phyloP scores from a whole-genome alignment of 768 basidiomycete genomes.

The Mycena chlorophos region DNA sequence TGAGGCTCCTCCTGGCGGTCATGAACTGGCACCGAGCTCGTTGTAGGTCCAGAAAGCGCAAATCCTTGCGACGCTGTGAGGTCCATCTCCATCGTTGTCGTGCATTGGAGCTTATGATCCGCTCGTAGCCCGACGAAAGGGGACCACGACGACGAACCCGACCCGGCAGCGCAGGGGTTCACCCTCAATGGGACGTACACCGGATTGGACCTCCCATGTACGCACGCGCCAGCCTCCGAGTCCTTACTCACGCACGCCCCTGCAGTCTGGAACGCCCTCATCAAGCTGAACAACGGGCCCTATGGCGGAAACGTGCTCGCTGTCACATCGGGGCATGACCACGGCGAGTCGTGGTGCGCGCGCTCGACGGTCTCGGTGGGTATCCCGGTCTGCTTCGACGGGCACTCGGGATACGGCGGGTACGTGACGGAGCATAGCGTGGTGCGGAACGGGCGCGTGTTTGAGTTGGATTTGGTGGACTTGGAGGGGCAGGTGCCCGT shows the following conservation, averaged over 20 bases:
- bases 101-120: not conserved
- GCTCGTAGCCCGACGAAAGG: constrained; percentile 13
- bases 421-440: constrained; percentile 18
- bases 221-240: not conserved
- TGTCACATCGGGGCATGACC: constrained; percentile 23
- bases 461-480: constrained; percentile 15
- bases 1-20: not conserved
- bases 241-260: not conserved
- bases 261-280: constrained; percentile 21
- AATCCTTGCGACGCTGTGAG: constrained; percentile 17
- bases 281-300: constrained; percentile 11
- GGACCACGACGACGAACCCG: constrained; percentile 23
- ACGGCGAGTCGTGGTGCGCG: constrained; percentile 25
- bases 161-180: constrained; percentile 22
- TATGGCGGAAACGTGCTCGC: constrained; percentile 18
- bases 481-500: constrained; percentile 7
- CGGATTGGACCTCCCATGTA: constrained; percentile 20
- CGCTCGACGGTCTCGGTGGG: constrained; percentile 15
- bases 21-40: not conserved
- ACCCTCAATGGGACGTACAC: constrained; percentile 22
- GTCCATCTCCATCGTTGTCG: not conserved
- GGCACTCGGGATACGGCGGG: constrained; percentile 24
- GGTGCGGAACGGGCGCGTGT: constrained; percentile 22
- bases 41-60: constrained; percentile 22
- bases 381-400: constrained; percentile 23